Base-by-base conservation (phyloP, 768 basidiomycete species). In the Lactifluus piperatus region DNA sequence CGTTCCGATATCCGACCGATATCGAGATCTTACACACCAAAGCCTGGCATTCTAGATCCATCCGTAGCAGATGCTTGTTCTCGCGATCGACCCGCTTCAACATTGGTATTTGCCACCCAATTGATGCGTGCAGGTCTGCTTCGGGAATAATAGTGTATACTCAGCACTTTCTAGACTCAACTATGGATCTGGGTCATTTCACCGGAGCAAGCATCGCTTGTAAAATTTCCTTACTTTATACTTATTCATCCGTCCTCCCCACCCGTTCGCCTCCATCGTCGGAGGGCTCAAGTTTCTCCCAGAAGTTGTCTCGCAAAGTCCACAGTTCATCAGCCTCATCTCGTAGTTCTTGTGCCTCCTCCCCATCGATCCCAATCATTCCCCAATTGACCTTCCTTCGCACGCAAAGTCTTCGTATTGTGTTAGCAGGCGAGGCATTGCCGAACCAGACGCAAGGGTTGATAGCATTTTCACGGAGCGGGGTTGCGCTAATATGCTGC, bases 341-440 rank as follows among this genome's bases (percentile, higher is more conserved):
- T 30, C 57, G 32, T 7, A 65, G 20, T 32, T 60, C 58, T 34
- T 37, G 57, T 27, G 52, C 64, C 18, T 63, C 64, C 18, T 63
- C 58, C 50, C 45, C 43, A 9, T 63, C 64, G n/a, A 53, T 22
- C 4, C 58, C 64, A 9, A 63, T 30, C 30, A 44, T 32, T 36
- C 44, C 30, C 64, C 64, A 63, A 34, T 60, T 39, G 5, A 60
- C 20, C 39, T 57, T 59, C 29, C 58, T 50, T 24, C 44, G 62
- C 3, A 75, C 68, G 52, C 76, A 49, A 82, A 77, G 16, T 66
- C 68, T 2, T 83, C 86, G 65, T 86, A 83, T 3, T 69, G 64
- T 27, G 73, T 71, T 62, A 88, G 74, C n/a, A 79, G 60, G 9
- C 56, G 51, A 54, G 14, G 78, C 72, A 24, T 72, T 74, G 10